Base-by-base conservation (phyloP, 2,329 filamentous ascomycete genomes). In the Geosmithia flava region DNA sequence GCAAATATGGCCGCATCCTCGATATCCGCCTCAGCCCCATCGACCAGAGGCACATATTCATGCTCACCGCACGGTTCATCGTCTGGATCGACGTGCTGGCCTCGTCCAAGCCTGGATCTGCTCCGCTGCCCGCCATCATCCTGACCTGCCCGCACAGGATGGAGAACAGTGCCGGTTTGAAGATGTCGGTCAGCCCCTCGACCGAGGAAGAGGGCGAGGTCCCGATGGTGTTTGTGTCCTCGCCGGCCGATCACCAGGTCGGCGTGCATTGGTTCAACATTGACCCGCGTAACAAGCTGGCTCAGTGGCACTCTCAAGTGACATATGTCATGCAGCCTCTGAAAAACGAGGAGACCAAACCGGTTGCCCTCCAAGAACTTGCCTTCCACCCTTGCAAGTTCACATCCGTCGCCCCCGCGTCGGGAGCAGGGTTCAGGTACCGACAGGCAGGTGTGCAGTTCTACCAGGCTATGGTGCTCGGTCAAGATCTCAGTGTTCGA, bases 51-150 rank as follows among this genome's bases (percentile, higher is more conserved):
- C 70, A 76, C n/a, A 55, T 80, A 1, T 76, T 81, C 49, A 63
- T 85, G 10, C 62, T 86, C 43, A 86, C 80, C 1, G 71, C 69
- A 13, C 66, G 66, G 0, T 65, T 65, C 27, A 48, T 84, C 1
- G 63, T 72, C 33, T 68, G 75, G 64, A 53, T 78, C n/a, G 64
- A 71, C 45, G 55, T 75, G 15, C 59, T 54, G 15, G 23, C 50
- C 49, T 45, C 48, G 51, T 48, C 47, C 6, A 50, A 19, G 20
- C 42, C 43, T 29, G 50, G 53, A 6, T 51, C 51, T 5, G 44
- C 39, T 7, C 33, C 50, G 8, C 56, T 53, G 23, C 57, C 60
- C 4, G 33, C 47, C 2, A 52, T 65, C 13, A 19, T 67, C 7
- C 45, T 62, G 1, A 52, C 53, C 7, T 63, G 58, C 45, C 54